Base-by-base conservation (phyloP, 2,329 filamentous ascomycete species). In the Periconia digitata region DNA sequence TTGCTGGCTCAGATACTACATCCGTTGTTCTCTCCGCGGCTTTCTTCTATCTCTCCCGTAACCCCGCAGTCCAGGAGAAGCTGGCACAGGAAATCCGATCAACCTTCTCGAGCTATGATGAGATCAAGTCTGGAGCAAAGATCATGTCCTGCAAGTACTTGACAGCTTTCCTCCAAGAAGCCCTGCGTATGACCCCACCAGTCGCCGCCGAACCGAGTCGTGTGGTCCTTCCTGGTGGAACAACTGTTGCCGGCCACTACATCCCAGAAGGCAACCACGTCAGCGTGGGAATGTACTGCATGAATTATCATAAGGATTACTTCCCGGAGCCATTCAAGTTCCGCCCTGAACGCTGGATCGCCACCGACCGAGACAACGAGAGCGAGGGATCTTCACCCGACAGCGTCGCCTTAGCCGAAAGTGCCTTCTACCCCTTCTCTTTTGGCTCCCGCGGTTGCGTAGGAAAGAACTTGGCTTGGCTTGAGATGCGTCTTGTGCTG, bases 401-500 rank as follows among this genome's bases (percentile, higher is more conserved):
- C 8, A 32, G 27, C 8, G 55, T 66, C 1, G 44, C 54, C 10
- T 20, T 41, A 6, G 58, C 58, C 0, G 52, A 58, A 17, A 45
- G 43, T 1, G 55, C 51, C 3, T 62, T 56, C 40, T 58, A 48
- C 41, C 57, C 64, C 12, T 70, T 69, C 41, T 55, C 56, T 6
- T 48, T 49, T 22, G 66, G 66, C 8, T 53, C 62, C 2, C 49
- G 58, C 32, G 63, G 62, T 13, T 70, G 66, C 22, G 59, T 62
- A 16, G 66, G 66, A 10, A 67, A 68, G 58, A 66, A 64, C 13
- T 47, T 67, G 39, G 59, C 59, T 6, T 65, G 54, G 51, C 54
- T 65, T 21, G 63, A 61, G 12, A 57, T 69, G 54, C 59, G 58
- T 22, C 43, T 62, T 29, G 53, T 60, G 6, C 20, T 66, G 12